A percentile compares a stretch with the other conserved stretches of the same genome.
Conservation (phyloP, 176 grass and related monocot species). For the Lolium rigidum region DNA sequence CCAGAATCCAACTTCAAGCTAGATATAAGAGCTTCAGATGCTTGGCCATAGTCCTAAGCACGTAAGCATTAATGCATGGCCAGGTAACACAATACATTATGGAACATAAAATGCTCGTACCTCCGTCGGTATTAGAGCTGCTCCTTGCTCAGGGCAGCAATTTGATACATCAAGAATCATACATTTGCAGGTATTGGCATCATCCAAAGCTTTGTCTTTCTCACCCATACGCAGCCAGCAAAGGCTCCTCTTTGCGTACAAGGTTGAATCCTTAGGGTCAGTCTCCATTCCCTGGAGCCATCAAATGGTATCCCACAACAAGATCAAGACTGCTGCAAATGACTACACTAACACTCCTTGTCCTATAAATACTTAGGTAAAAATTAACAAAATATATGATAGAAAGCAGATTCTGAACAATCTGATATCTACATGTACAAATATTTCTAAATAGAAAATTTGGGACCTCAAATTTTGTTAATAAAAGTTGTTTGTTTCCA, state of each 20-base stretch:
- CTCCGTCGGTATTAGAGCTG: background rate
- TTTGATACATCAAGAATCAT: background rate
- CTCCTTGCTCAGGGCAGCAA: background rate
- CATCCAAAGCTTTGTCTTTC: background rate
- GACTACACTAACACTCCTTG: background rate
- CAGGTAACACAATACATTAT: background rate
- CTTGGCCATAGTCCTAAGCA: background rate
- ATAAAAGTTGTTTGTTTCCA: background rate
- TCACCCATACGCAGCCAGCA: conserved; percentile 1
- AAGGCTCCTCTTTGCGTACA: conserved; percentile 8
- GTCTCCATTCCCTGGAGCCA: conserved; percentile 2
- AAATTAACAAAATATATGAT: background rate
- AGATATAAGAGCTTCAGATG: background rate
- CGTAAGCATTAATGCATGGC: background rate
- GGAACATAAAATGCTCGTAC: background rate
- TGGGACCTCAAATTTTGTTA: background rate
- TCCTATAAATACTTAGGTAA: background rate
- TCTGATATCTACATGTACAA: background rate
- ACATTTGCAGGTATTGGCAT: background rate
- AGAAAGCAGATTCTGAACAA: background rate
- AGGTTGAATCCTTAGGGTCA: conserved; percentile 1
- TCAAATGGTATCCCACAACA: background rate
- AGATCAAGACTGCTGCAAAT: background rate
- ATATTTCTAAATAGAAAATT: background rate
- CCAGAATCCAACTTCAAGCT: background rate